Conservation (phyloP, 2,329 filamentous ascomycete genomes). For the Mycosphaerella arachidis region DNA sequence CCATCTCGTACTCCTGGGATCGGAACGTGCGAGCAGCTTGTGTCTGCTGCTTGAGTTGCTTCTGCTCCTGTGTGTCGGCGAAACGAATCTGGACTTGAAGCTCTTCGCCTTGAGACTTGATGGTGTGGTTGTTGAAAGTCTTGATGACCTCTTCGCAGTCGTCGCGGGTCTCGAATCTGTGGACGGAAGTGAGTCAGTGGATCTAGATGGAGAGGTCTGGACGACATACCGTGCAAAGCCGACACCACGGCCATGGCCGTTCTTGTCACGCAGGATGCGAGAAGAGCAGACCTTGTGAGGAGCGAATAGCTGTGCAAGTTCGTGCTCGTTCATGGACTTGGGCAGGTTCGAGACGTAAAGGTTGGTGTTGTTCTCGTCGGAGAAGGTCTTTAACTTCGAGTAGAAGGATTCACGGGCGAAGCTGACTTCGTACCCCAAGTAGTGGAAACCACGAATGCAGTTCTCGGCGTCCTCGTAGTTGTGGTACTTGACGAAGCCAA, state of each 20-base stretch:
- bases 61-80: slow-evolving; percentile 93
- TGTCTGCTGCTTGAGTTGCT: slow-evolving; percentile 92
- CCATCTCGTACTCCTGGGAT: slow-evolving; percentile 74
- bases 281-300: slow-evolving; percentile 83
- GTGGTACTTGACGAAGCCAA: slow-evolving; percentile 95
- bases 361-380: slow-evolving; percentile 85
- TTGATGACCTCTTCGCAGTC: slow-evolving; percentile 85
- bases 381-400: slow-evolving; percentile 88
- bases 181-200: slow-evolving; percentile 14
- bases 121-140: slow-evolving; percentile 69
- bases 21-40: slow-evolving; percentile 93
- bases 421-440: slow-evolving; percentile 92
- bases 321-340: slow-evolving; percentile 83
- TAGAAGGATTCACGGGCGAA: slow-evolving; percentile 99
- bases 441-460: slow-evolving; percentile 93
- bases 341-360: slow-evolving; percentile 97
- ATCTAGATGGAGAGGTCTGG: background rate
- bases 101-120: slow-evolving; percentile 63
- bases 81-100: slow-evolving; percentile 89
- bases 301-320: slow-evolving; percentile 72
- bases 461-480: slow-evolving; percentile 84
- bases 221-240: slow-evolving; percentile 82
- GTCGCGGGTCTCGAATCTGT: slow-evolving; percentile 81
- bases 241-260: slow-evolving; percentile 91
- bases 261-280: slow-evolving; percentile 87